Base-by-base conservation (phyloP, 345 rosid genomes). In the Microthlaspi erraticum region DNA sequence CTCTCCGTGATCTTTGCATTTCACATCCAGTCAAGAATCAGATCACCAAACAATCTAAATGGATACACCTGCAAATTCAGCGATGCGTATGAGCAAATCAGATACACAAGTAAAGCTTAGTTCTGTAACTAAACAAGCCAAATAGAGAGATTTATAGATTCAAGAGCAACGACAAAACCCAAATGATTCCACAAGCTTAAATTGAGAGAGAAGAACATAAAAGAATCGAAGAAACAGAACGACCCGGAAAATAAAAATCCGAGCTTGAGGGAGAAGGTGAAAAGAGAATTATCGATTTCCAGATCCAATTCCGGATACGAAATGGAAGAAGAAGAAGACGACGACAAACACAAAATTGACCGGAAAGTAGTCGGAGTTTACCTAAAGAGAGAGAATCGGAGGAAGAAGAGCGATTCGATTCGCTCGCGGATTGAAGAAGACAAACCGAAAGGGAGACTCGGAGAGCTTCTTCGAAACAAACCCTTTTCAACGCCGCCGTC, bases 1-100 rank as follows among this genome's bases (percentile, higher is more conserved):
- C 92, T 84, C 75, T 87, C 75, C 93, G 84, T 68, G 97, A 88
- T 78, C 95, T 88, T 87, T 83, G 96, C 99, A 94, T 94, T 71
- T 81, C 83, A 87, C 94, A 93, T 91, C 85, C 82, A 88, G 74
- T 70, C 77, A 50, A 55, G 43, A 43, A 26, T 17, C 60, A 58
- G 54, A 58, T 66, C 60, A 73, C 57, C 71, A 48, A 32, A 65
- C 4, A 3, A 14, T 23, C 54, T 18, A 19, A 18, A 38, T 48
- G 46, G 4, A 39, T 26, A 72, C 36, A 73, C 65, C 78, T 68
- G 58, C 36, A 13, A 38, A 26, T 26, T 23, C 17, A 60, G 2
- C 39, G 17, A 41, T 10, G 7, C 68, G 16, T 44, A 63, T 44
- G 57, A 72, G 64, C 68, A 23, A 26, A 63, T 54, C 64, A 72